Conservation (phyloP, 148 eudicot species). For the Cornus florida region DNA sequence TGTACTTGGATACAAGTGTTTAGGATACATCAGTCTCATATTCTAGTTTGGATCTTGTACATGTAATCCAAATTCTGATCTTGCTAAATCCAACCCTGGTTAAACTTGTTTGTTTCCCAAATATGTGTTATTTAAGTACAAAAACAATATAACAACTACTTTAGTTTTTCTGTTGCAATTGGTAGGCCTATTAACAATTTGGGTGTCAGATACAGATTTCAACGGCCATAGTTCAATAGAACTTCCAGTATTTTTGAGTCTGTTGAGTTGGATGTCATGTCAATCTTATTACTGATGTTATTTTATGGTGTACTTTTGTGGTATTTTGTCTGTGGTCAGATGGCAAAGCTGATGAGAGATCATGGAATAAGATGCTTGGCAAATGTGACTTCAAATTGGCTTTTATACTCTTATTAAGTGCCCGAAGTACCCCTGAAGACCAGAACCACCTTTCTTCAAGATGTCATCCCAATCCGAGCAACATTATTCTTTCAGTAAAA, state of each 20-base stretch:
- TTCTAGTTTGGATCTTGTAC: too few species aligned
- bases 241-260: not conserved
- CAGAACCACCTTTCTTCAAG: conserved; percentile 31
- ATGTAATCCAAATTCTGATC: too few species aligned
- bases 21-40: too few species aligned
- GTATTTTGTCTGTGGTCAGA: conserved; percentile 36
- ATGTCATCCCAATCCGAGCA: conserved; percentile 55
- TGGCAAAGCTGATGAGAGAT: conserved; percentile 44
- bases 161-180: not conserved
- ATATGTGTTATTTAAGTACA: not conserved
- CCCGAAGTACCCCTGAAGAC: conserved; percentile 39
- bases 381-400: conserved; percentile 79
- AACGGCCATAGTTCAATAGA: not conserved
- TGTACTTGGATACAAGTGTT: too few species aligned
- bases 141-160: not conserved
- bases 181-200: not conserved
- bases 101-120: not conserved
- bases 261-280: conserved; percentile 1
- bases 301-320: not conserved
- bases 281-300: not conserved
- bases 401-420: conserved; percentile 51
- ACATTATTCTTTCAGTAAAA: conserved; percentile 45
- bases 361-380: conserved; percentile 80
- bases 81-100: not conserved
- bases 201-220: not conserved